These are phyloP conservation scores for Alternaria ventricosa DNA, from an alignment of 2,329 filamentous ascomycete species.

Conservation along the genomic window DNA sequence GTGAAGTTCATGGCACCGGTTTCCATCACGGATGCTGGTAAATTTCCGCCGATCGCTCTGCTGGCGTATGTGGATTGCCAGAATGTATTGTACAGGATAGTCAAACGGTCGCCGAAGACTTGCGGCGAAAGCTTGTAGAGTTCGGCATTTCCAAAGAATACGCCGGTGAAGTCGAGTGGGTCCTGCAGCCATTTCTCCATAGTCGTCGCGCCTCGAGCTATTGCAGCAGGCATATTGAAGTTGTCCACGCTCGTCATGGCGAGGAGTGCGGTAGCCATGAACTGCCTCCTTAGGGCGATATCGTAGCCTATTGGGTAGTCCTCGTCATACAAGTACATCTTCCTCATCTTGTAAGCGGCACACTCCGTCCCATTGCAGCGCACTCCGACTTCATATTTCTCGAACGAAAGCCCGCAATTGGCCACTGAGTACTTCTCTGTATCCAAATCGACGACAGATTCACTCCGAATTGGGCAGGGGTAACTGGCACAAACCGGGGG, in stretches of 20 bases:
- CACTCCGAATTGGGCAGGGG: slow-evolving; percentile 28
- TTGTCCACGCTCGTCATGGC: slow-evolving; percentile 28
- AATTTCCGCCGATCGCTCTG: slow-evolving; percentile 24
- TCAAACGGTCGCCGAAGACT: slow-evolving; percentile 28
- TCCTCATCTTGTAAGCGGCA: slow-evolving; percentile 23
- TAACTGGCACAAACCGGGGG: slow-evolving; percentile 17
- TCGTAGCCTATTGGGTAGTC: slow-evolving; percentile 20
- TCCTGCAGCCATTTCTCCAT: slow-evolving; percentile 26
- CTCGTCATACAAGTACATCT: slow-evolving; percentile 24
- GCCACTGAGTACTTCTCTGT: slow-evolving; percentile 22
- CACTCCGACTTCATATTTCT: slow-evolving; percentile 28
- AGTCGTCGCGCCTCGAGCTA: slow-evolving; percentile 23
- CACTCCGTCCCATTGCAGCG: slow-evolving; percentile 28
- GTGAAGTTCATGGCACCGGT: slow-evolving; percentile 8
- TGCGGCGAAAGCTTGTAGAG: slow-evolving; percentile 27
- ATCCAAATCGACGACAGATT: slow-evolving; percentile 16
- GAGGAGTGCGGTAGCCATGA: slow-evolving; percentile 11
- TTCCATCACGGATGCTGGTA: slow-evolving; percentile 26
- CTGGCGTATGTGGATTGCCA: slow-evolving; percentile 38
- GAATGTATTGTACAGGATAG: slow-evolving; percentile 36
- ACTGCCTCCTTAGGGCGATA: slow-evolving; percentile 7
- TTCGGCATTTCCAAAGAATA: slow-evolving; percentile 17
- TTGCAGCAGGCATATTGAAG: slow-evolving; percentile 8
- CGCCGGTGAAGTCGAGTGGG: slow-evolving; percentile 26
- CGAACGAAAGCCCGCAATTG: slow-evolving; percentile 21